phyloP scores from a whole-genome alignment of 345 rosid species.

The Euclidium syriacum region DNA sequence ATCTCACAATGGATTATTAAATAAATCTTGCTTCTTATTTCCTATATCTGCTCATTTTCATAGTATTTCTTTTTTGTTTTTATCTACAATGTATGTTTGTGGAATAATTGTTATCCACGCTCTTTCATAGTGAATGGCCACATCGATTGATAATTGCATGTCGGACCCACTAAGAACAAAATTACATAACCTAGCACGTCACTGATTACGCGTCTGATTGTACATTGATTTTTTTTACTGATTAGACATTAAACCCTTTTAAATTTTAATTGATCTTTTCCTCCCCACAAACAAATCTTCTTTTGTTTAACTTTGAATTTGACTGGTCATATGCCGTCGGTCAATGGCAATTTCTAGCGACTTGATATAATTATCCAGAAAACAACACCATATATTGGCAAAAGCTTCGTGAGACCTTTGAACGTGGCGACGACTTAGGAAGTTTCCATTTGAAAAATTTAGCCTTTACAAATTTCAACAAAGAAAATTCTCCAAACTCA shows the following conservation, averaged over 20 bases:
- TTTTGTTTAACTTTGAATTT: neutral
- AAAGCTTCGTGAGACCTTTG: neutral
- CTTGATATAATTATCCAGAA: neutral
- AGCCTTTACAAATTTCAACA: neutral
- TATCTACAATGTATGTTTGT: neutral
- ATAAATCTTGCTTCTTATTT: neutral
- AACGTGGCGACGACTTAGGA: constrained; percentile 11
- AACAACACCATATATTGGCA: neutral
- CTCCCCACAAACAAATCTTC: constrained; percentile 61
- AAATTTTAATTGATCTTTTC: too few relatives aligned
- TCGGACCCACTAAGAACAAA: neutral
- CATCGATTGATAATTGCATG: too few relatives aligned
- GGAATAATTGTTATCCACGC: neutral
- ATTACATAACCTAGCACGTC: neutral
- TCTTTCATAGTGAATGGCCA: too few relatives aligned
- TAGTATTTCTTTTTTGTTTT: neutral
- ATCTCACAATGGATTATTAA: neutral
- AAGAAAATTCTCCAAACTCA: constrained; percentile 9
- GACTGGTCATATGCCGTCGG: neutral
- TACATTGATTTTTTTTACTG: neutral
- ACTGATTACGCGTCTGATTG: neutral
- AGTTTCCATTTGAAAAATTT: constrained; percentile 22
- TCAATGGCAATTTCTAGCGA: neutral
- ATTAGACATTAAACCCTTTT: too few relatives aligned
- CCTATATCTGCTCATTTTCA: neutral